phyloP scores from a whole-genome alignment of 1,284 basidiomycete species.

The Macrocystidia cucumis region DNA sequence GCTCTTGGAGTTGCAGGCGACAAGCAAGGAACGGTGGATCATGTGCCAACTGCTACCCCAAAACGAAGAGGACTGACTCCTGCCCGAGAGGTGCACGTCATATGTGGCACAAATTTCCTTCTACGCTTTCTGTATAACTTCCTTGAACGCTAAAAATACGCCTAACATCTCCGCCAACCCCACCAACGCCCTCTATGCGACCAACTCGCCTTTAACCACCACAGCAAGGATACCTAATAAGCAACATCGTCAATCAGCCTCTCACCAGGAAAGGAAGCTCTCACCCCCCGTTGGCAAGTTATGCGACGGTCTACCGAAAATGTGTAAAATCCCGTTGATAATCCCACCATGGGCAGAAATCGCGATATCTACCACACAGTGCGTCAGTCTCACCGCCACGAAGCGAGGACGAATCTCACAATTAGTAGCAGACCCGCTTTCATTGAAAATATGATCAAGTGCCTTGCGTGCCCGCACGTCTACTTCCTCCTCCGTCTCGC shows the following conservation, averaged over 20 bases:
- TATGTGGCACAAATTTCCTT: no score
- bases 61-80: no score
- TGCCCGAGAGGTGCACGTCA: no score
- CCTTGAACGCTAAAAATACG: no score
- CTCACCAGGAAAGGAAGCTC: constrained; percentile 9
- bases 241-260: background rate
- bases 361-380: no score
- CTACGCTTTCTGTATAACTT: no score
- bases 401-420: background rate
- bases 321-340: constrained; percentile 43
- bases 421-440: constrained; percentile 14
- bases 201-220: constrained; percentile 21
- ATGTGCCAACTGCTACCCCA: no score
- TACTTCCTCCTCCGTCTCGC: constrained; percentile 57
- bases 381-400: constrained; percentile 36
- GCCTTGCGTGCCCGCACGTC: constrained; percentile 45
- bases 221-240: constrained; percentile 21
- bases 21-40: no score
- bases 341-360: constrained; percentile 59
- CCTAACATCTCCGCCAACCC: no score
- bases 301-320: constrained; percentile 34
- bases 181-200: no score
- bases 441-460: constrained; percentile 57
- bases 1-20: no score
- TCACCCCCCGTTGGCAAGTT: constrained; percentile 54